Evolutionary conservation across 129 eudicot genomes (phyloP), one percentile per base, ranked within the genome.

Genomic region (Chrysanthemum makinoi): DNA sequence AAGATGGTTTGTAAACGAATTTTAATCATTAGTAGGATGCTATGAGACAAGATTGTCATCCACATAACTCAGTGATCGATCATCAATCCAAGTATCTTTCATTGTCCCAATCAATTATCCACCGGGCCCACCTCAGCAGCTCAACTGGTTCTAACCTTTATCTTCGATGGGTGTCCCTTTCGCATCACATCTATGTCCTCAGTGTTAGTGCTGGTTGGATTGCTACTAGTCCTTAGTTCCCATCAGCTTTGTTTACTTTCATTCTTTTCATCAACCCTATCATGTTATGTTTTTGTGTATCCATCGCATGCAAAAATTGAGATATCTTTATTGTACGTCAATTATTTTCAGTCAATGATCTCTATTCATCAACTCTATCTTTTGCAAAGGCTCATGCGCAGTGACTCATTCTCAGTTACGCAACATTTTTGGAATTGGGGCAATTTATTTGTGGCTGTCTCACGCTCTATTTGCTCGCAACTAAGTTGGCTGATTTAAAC

Each of bases 201-300:
- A 5, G 69, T 30, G 35, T 35, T 33, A 30, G 20, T 50, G 53
- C 54, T 69, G 62, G 74, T 53, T 33, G 14, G 54, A 43, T 57
- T 19, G 8, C 4, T 17, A 54, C 65, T 13, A 14, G 24, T 56
- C 74, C 64, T 54, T 46, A 0, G 68, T 10, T 24, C 13, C 60
- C 58, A 44, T 72, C 68, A 72, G 66, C 59, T 71, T 43, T 13
- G 22, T 55, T 60, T 15, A 26, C 57, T 72, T 59, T 72, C 55
- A 48, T 58, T 59, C 78, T 64, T 74, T 74, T 61, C 28, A 19
- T 46, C 54, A 63, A 53, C 33, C 73, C 65, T 50, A 69, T 76
- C 65, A 69, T 35, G 58, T 33, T 51, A 47, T 17, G 50, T 14
- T 67, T 57, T 19, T 48, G 58, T 55, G 33, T 64, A 64, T 73